Conservation (phyloP, 305 asterid species). For the Fraxinus angustifolia region DNA sequence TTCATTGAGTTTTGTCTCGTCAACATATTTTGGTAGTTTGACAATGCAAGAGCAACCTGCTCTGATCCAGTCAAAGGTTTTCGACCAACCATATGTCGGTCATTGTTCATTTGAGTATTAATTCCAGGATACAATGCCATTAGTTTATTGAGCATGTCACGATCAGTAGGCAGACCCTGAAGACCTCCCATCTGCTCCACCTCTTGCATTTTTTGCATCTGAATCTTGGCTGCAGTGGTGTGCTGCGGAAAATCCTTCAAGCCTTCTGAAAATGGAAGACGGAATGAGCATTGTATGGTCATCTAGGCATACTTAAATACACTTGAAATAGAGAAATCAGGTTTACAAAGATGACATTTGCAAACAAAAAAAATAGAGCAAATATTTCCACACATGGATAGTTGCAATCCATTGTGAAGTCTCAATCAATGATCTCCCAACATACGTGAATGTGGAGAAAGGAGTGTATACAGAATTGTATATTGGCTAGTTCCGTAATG, state of each 20-base stretch:
- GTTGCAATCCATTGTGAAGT: neutral
- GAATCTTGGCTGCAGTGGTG: constrained; percentile 37
- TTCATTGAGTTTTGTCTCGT: constrained; percentile 75
- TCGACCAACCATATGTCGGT: constrained; percentile 51
- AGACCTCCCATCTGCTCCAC: constrained; percentile 51
- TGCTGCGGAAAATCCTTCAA: constrained; percentile 63
- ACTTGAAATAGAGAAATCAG: neutral
- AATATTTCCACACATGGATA: neutral
- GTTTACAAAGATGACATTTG: neutral
- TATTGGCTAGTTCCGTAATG: neutral
- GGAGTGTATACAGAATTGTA: neutral
- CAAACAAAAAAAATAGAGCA: neutral
- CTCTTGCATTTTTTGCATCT: constrained; percentile 51
- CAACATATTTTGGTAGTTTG: constrained; percentile 67
- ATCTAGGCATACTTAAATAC: neutral
- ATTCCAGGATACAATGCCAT: constrained; percentile 62
- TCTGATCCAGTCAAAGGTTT: constrained; percentile 64
- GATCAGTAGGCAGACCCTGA: constrained; percentile 53
- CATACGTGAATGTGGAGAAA: neutral
- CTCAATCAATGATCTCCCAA: neutral
- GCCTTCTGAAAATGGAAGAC: constrained; percentile 56
- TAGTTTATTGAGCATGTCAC: constrained; percentile 52
- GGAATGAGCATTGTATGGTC: neutral
- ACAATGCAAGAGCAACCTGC: constrained; percentile 65
- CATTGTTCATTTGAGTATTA: constrained; percentile 42